Conservation (phyloP, 1,284 basidiomycete species). For the Irpex sp. region DNA sequence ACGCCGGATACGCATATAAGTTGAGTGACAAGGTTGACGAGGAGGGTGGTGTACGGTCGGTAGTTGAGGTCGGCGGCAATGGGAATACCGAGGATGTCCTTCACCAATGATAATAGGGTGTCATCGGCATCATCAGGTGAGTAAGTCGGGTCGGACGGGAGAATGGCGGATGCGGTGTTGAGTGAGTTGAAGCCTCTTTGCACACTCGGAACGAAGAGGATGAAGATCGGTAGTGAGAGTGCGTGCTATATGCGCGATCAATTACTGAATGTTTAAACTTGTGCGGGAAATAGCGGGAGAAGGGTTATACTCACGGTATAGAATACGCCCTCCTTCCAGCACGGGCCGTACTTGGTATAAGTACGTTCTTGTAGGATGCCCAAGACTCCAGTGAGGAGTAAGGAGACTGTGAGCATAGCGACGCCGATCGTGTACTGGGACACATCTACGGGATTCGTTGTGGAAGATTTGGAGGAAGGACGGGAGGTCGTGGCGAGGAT, state of each 20-base stretch:
- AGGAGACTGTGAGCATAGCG: constrained; percentile 62
- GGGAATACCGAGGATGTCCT: background rate
- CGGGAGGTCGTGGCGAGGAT: constrained; percentile 70
- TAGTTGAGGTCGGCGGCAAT: background rate
- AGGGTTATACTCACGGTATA: constrained; percentile 55
- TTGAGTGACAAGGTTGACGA: constrained; percentile 71
- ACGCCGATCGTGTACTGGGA: constrained; percentile 64
- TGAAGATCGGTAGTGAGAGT: constrained; percentile 72
- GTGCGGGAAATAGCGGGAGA: background rate
- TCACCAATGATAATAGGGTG: background rate
- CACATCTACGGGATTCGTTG: constrained; percentile 26
- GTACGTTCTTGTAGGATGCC: constrained; percentile 82
- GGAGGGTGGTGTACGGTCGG: constrained; percentile 49
- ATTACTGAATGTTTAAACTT: background rate
- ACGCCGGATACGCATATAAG: constrained; percentile 86
- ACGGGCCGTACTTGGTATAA: constrained; percentile 65
- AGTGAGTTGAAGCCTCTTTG: constrained; percentile 48
- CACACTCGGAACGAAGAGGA: constrained; percentile 56
- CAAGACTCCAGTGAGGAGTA: constrained; percentile 70
- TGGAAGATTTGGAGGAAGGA: constrained; percentile 34
- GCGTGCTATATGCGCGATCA: constrained; percentile 39
- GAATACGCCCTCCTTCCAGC: constrained; percentile 86
- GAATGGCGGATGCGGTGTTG: constrained; percentile 13
- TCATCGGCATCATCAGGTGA: background rate
- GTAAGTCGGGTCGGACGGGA: background rate